Evolutionary conservation across 225 moss, liverwort and hornwort genomes (phyloP), one percentile per base, ranked within the genome.

Genomic region (Asterella californica): DNA sequence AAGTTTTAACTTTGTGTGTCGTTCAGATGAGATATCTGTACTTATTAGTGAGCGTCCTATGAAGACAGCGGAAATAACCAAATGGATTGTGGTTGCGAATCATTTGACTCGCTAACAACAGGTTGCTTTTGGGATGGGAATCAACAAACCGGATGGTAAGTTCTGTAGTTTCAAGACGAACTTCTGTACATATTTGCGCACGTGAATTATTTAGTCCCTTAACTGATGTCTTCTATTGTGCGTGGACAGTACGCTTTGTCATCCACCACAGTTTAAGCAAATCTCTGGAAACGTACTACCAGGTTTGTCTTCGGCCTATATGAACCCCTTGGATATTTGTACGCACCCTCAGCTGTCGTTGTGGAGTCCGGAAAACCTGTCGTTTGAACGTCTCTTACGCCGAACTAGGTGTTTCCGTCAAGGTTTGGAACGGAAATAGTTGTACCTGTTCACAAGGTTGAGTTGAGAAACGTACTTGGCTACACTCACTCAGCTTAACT

Each of bases 51-150:
- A 45, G 0, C 25, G 25, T 70, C 32, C 36, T 17, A 34, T 14
- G 15, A 12, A 67, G 34, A 0, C 14, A 17, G 5, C 36, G 5
- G 18, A 36, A 36, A 4, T 15, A 36, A 37, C 10, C 2, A 3
- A 17, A 17, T 36, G 34, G 67, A 36, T 34, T 4, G 7, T 12
- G 32, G 34, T 36, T 67, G 34, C 67, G 34, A 67, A 67, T 19
- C 37, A 36, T 37, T 36, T 71, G 71, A 71, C 0, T 54, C 32
- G 17, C 25, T 32, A 55, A 33, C 14, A 85, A 85, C 84, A 97
- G 94, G 97, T 97, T 81, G 97, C 97, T 74, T 97, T 97, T 82
- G 94, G 97, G 78, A 97, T 97, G 97, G 94, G 97, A 80, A 97
- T 97, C 46, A 97, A 97, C 84, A 97, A 97, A 86, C 97, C 97